Evolutionary conservation across 257 asterid genomes (phyloP).

Genomic region (Anisodus acutangulus): DNA sequence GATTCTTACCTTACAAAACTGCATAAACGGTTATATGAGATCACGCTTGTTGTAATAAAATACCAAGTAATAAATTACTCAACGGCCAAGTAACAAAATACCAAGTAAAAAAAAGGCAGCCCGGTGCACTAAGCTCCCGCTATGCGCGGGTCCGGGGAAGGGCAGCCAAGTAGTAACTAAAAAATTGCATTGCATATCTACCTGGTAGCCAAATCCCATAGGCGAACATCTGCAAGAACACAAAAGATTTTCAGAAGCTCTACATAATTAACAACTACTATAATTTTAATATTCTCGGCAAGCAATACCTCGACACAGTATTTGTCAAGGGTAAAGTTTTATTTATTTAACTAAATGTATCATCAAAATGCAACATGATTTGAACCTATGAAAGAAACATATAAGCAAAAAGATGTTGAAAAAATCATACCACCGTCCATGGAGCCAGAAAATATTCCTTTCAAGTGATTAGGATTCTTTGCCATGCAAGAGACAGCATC

Average conservation of each 20-base stretch:
- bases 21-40: neutral
- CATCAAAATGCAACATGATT: neutral
- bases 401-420: conserved; percentile 1
- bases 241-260: neutral
- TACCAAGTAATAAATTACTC: too few species aligned
- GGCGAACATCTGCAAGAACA: conserved; percentile 80
- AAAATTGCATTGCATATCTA: conserved; percentile 32
- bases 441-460: conserved; percentile 91
- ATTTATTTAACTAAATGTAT: neutral
- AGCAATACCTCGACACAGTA: neutral
- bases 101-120: conserved; percentile 29
- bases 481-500: conserved; percentile 91
- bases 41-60: neutral
- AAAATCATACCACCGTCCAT: conserved; percentile 81
- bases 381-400: neutral
- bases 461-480: conserved; percentile 76
- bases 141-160: too few species aligned
- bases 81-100: neutral
- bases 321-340: conserved; percentile 27
- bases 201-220: conserved; percentile 95
- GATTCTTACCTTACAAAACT: neutral
- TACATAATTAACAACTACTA: neutral
- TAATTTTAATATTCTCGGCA: neutral
- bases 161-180: neutral
- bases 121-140: conserved; percentile 52